Evolutionary conservation across 1,139 yeast species (phyloP).

Genomic region (Saccharomycopsis phalli): DNA sequence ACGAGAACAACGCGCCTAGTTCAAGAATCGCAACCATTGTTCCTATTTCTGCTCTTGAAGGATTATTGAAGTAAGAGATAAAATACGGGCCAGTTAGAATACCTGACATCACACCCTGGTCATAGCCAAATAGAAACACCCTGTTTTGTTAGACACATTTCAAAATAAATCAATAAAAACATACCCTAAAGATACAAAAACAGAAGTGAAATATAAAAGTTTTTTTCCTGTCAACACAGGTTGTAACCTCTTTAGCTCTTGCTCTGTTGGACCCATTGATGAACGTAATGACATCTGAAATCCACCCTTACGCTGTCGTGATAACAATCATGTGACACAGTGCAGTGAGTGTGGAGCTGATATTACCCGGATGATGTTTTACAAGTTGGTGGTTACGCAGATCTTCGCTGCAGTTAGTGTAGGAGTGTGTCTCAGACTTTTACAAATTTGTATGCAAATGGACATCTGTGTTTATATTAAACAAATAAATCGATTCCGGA

Average conservation of each 20-base stretch:
- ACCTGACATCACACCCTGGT: constrained; percentile 88
- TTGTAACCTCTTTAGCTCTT: constrained; percentile 11
- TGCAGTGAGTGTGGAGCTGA: too few species aligned
- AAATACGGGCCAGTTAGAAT: constrained; percentile 65
- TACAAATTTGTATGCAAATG: too few species aligned
- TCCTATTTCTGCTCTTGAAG: constrained; percentile 60
- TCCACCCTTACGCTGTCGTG: background rate
- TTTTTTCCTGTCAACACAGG: constrained; percentile 18
- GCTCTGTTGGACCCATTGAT: constrained; percentile 3
- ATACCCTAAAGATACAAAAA: constrained; percentile 20
- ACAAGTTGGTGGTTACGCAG: too few species aligned
- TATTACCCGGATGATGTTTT: too few species aligned
- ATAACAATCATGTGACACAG: too few species aligned
- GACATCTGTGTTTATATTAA: too few species aligned
- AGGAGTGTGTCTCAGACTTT: too few species aligned
- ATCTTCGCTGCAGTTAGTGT: too few species aligned
- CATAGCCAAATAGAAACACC: constrained; percentile 81
- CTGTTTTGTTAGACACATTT: constrained; percentile 25
- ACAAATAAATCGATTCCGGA: too few species aligned
- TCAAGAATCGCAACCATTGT: constrained; percentile 80
- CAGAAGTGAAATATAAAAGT: constrained; percentile 19
- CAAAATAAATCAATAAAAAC: constrained; percentile 4
- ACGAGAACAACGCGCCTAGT: constrained; percentile 76
- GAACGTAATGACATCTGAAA: background rate
- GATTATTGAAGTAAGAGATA: constrained; percentile 63